Percentiles rank a stretch among this genome's conserved stretches.
These are phyloP conservation scores for Pichia pseudocactophila DNA, from an alignment of 805 yeast species.

Conservation along the genomic window DNA sequence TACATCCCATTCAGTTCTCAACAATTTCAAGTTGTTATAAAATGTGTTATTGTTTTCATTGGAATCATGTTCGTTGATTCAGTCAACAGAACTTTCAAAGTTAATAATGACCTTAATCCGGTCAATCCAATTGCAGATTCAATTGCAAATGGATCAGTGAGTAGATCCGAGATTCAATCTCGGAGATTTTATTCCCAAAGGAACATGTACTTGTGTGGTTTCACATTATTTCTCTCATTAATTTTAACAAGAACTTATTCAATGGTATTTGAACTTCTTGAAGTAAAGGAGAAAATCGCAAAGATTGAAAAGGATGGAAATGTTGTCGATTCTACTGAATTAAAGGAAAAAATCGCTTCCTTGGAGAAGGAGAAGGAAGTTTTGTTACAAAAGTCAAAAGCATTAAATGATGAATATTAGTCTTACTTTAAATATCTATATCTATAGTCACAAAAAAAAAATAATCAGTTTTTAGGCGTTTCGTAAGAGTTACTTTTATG, in stretches of 20 bases:
- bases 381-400: slow-evolving; percentile 64
- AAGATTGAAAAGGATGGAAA: slow-evolving; percentile 8
- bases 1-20: slow-evolving; percentile 63
- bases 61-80: slow-evolving; percentile 80
- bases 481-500: slow-evolving; percentile 86
- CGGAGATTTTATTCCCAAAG: slow-evolving; percentile 93
- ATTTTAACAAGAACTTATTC: slow-evolving; percentile 78
- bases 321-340: slow-evolving; percentile 16
- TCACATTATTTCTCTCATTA: slow-evolving; percentile 82
- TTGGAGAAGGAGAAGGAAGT: slow-evolving; percentile 58
- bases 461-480: slow-evolving; percentile 5
- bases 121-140: slow-evolving; percentile 11
- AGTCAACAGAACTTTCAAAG: slow-evolving; percentile 69
- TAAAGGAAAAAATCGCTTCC: slow-evolving; percentile 43
- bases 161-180: slow-evolving; percentile 79
- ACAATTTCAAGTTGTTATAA: slow-evolving; percentile 66
- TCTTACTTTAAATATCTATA: slow-evolving; percentile 1
- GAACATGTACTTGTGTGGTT: slow-evolving; percentile 92
- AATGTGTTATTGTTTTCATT: slow-evolving; percentile 78
- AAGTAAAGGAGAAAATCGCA: slow-evolving; percentile 47
- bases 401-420: slow-evolving; percentile 61
- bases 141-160: slow-evolving; percentile 29
- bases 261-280: slow-evolving; percentile 64
- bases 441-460: not conserved
- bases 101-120: slow-evolving; percentile 48